Evolutionary conservation across 495 filamentous ascomycete species (phyloP), one percentile per base, ranked within the genome.

Genomic region (Apodospora peruviana): DNA sequence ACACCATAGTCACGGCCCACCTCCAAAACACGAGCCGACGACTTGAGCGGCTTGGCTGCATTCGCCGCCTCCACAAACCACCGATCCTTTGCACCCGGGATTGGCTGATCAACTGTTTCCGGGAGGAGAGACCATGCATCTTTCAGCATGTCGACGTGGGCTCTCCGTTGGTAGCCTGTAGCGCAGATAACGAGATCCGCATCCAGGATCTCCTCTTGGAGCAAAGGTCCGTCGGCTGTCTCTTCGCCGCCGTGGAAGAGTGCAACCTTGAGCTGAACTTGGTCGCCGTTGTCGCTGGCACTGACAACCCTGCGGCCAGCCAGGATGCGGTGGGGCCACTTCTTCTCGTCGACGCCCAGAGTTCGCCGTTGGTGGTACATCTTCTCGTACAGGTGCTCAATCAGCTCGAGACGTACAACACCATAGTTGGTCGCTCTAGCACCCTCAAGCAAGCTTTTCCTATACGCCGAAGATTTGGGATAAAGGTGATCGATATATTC

Each of bases 351-450:
- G 2, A 75, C 64, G 55, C 84, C 82, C 3, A 73, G 54, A 24
- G 79, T 77, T 19, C 95, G 73, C 19, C 85, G 77, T 62, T 98
- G 90, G 24, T 86, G 73, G 65, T 96, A 96, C 71, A 91, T 80
- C 18, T 78, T 77, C 65, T 87, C 78, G 65, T 95, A 96, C 27
- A 96, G 78, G 24, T 82, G 77, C 65, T 96, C 90, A 42, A 98
- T 85, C 20, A 96, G 76, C 55, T 88, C 84, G 2, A 91, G 75
- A 4, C 90, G 82, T 9, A 98, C 91, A 5, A 96, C 93, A 38
- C 88, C 84, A 67, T 98, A 98, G 70, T 98, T 98, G 23, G 91
- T 98, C 23, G 76, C 78, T 38, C 81, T 79, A 53, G 91, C 84
- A 18, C 78, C 76, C 3, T 68, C 61, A 38, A 94, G 76, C 38